phyloP scores from a whole-genome alignment of 192 early-diverging fungal genomes.

The Backusella tarrabulga region DNA sequence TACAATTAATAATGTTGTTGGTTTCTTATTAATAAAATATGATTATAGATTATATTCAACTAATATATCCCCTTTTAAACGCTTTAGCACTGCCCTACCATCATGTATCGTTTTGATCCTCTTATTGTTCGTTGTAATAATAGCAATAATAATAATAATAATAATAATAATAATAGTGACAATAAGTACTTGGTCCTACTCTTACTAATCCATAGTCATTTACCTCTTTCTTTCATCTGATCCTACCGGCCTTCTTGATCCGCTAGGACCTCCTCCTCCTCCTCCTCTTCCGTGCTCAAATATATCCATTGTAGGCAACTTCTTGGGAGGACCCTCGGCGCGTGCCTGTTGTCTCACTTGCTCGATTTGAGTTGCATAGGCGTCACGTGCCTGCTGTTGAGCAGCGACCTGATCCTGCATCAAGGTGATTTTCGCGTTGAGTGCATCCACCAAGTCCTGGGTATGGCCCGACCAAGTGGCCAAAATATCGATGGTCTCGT shows the following conservation, averaged over 20 bases:
- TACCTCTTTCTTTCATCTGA: neutral
- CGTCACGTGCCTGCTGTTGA: neutral
- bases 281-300: neutral
- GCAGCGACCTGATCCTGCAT: neutral
- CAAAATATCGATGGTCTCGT: constrained; percentile 53
- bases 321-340: neutral
- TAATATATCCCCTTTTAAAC: constrained; percentile 3
- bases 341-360: neutral
- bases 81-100: constrained; percentile 7
- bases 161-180: neutral
- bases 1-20: neutral
- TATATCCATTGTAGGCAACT: neutral
- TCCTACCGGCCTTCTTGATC: neutral
- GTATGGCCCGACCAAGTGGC: constrained; percentile 61
- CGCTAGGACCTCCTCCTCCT: too few species aligned
- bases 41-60: neutral
- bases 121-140: neutral
- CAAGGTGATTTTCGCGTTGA: constrained; percentile 50
- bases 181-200: neutral
- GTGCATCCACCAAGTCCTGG: constrained; percentile 45
- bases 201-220: neutral
- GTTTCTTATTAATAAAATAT: constrained; percentile 5
- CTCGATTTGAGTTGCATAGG: neutral
- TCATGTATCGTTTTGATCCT: constrained; percentile 26
- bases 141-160: neutral